Conservation (phyloP, 2,329 filamentous ascomycete species). For the Penicillium janthinellum region DNA sequence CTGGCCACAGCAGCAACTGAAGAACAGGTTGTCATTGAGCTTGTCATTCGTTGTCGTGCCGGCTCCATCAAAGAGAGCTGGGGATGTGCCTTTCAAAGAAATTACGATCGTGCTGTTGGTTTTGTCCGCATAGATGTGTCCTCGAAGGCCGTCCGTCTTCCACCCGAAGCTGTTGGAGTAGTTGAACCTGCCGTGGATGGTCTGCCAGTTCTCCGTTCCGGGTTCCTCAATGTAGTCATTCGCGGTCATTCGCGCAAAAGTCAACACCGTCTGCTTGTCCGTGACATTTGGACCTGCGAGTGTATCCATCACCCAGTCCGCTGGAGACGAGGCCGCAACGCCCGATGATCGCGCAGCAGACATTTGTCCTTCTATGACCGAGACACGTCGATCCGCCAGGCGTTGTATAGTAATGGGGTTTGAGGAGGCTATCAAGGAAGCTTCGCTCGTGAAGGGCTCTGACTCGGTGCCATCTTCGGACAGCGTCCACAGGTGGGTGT, state of each 20-base stretch:
- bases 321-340: constrained; percentile 66
- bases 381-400: constrained; percentile 74
- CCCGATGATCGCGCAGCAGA: constrained; percentile 70
- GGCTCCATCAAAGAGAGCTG: constrained; percentile 92
- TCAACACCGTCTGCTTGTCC: constrained; percentile 81
- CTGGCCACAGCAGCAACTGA: constrained; percentile 95
- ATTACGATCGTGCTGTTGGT: constrained; percentile 86
- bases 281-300: constrained; percentile 78
- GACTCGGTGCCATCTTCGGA: constrained; percentile 44
- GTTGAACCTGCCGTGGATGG: constrained; percentile 78
- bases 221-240: constrained; percentile 83
- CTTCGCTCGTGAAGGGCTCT: constrained; percentile 50
- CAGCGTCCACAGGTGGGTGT: constrained; percentile 55
- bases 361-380: constrained; percentile 76
- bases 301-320: constrained; percentile 81
- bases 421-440: constrained; percentile 64
- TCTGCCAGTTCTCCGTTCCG: constrained; percentile 76
- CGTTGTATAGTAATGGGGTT: constrained; percentile 72
- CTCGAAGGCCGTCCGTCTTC: constrained; percentile 83
- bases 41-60: constrained; percentile 98
- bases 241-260: constrained; percentile 82
- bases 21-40: constrained; percentile 95
- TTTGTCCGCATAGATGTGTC: constrained; percentile 88
- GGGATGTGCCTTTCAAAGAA: constrained; percentile 86
- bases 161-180: constrained; percentile 89